Evolutionary conservation across 345 rosid genomes (phyloP).

Genomic region (Pistacia vera): DNA sequence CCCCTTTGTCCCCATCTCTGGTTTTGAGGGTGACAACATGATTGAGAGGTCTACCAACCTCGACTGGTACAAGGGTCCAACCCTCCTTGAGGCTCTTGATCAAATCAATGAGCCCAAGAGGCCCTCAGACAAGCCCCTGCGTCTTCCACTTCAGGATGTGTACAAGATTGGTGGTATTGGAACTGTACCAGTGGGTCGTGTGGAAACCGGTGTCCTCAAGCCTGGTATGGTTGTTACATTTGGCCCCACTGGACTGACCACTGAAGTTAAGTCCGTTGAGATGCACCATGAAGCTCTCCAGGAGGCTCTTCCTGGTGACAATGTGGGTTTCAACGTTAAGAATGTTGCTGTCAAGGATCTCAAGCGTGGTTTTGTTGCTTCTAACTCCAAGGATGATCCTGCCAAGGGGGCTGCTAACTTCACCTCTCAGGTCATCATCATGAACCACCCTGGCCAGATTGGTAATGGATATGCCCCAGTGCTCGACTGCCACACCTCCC

Average conservation of each 20-base stretch:
- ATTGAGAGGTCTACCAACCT: slow-evolving; percentile 57
- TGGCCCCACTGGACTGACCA: slow-evolving; percentile 37
- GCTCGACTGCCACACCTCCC: slow-evolving; percentile 24
- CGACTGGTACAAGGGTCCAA: slow-evolving; percentile 62
- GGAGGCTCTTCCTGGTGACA: slow-evolving; percentile 47
- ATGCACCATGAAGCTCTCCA: slow-evolving; percentile 46
- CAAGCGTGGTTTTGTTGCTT: slow-evolving; percentile 23
- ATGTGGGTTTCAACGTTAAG: slow-evolving; percentile 41
- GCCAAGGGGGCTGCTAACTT: slow-evolving; percentile 28
- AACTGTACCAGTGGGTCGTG: slow-evolving; percentile 43
- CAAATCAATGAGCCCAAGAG: slow-evolving; percentile 45
- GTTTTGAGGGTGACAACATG: slow-evolving; percentile 64
- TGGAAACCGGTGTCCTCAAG: slow-evolving; percentile 36
- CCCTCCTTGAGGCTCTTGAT: slow-evolving; percentile 54
- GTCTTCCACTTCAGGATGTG: slow-evolving; percentile 37
- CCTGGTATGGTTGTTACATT: slow-evolving; percentile 42
- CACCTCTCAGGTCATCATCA: slow-evolving; percentile 26
- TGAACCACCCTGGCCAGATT: slow-evolving; percentile 27
- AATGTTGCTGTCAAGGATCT: slow-evolving; percentile 23
- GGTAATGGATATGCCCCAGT: slow-evolving; percentile 27
- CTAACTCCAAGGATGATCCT: slow-evolving; percentile 26
- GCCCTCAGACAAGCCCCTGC: slow-evolving; percentile 38
- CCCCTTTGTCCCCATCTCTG: slow-evolving; percentile 56
- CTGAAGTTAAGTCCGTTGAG: slow-evolving; percentile 43
- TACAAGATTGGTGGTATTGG: slow-evolving; percentile 48